These are phyloP conservation scores for Hypoxylon sp. DNA, from an alignment of 2,329 filamentous ascomycete species.

Conservation along the genomic window DNA sequence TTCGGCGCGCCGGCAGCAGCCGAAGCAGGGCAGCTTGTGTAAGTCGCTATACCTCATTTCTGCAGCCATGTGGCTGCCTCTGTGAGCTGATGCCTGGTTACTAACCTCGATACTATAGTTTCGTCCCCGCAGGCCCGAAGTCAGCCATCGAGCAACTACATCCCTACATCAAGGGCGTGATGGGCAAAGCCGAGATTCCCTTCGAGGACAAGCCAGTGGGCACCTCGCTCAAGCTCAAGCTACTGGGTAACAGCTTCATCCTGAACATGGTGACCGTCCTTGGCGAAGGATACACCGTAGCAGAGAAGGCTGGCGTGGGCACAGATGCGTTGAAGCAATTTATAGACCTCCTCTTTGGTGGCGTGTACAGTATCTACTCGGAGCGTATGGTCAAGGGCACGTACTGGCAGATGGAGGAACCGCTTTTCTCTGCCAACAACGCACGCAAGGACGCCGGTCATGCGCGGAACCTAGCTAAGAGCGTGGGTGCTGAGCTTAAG, in stretches of 20 bases:
- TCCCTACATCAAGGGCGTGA: slow-evolving; percentile 77
- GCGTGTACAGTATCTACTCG: slow-evolving; percentile 81
- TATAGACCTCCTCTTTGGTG: slow-evolving; percentile 80
- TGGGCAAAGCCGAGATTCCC: slow-evolving; percentile 71
- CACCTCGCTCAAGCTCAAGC: slow-evolving; percentile 79
- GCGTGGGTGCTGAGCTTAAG: slow-evolving; percentile 72
- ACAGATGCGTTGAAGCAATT: slow-evolving; percentile 78
- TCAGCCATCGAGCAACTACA: slow-evolving; percentile 70
- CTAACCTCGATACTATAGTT: slow-evolving; percentile 52
- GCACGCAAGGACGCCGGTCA: slow-evolving; percentile 87
- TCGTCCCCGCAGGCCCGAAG: slow-evolving; percentile 74
- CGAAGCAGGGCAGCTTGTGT: slow-evolving; percentile 73
- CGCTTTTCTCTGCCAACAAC: slow-evolving; percentile 86
- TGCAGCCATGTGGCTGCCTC: neutral
- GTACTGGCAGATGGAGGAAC: slow-evolving; percentile 81
- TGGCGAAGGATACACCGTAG: slow-evolving; percentile 82
- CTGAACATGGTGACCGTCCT: slow-evolving; percentile 85
- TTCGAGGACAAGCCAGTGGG: slow-evolving; percentile 53
- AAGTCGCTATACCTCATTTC: slow-evolving; percentile 33
- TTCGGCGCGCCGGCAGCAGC: slow-evolving; percentile 75
- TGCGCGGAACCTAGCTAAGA: slow-evolving; percentile 76
- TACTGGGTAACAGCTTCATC: slow-evolving; percentile 90
- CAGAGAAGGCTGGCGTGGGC: slow-evolving; percentile 85
- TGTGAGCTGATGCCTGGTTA: neutral
- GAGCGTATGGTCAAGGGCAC: slow-evolving; percentile 81